phyloP scores from a whole-genome alignment of 164 flowering plant species.

The Magnolia kwangsiensis region DNA sequence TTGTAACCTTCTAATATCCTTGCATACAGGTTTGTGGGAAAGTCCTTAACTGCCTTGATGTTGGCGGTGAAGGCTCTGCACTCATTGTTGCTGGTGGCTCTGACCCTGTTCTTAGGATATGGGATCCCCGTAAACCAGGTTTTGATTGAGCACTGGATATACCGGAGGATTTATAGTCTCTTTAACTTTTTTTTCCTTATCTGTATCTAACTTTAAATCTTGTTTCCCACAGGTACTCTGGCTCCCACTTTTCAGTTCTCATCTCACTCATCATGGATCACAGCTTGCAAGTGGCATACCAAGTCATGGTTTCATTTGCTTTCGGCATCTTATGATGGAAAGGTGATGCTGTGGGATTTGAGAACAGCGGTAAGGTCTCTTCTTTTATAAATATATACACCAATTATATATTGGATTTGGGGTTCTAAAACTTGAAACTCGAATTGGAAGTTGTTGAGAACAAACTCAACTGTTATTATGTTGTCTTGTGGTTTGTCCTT shows the following conservation, averaged over 20 bases:
- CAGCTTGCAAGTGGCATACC: constrained; percentile 92
- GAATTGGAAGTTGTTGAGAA: not conserved
- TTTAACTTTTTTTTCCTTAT: not conserved
- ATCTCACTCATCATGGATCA: constrained; percentile 82
- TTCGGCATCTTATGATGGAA: constrained; percentile 92
- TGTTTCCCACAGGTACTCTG: constrained; percentile 51
- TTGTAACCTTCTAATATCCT: not conserved
- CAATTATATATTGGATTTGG: not conserved
- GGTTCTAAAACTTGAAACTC: not conserved
- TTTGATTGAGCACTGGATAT: not conserved
- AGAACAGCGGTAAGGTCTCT: constrained; percentile 73
- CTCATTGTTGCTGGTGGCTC: constrained; percentile 92
- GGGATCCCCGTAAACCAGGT: constrained; percentile 99
- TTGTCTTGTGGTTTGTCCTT: no score
- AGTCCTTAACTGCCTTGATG: constrained; percentile 71
- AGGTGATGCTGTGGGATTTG: constrained; percentile 94
- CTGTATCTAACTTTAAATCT: not conserved
- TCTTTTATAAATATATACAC: not conserved
- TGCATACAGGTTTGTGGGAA: constrained; percentile 62
- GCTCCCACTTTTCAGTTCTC: constrained; percentile 82
- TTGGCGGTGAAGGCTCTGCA: constrained; percentile 87
- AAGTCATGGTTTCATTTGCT: constrained; percentile 78
- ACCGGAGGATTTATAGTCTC: not conserved
- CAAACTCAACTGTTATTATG: no score
- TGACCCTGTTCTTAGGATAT: constrained; percentile 76